Evolutionary conservation across 805 yeast genomes (phyloP), one percentile per base, ranked within the genome.

Genomic region (Citeromyces matritensis): DNA sequence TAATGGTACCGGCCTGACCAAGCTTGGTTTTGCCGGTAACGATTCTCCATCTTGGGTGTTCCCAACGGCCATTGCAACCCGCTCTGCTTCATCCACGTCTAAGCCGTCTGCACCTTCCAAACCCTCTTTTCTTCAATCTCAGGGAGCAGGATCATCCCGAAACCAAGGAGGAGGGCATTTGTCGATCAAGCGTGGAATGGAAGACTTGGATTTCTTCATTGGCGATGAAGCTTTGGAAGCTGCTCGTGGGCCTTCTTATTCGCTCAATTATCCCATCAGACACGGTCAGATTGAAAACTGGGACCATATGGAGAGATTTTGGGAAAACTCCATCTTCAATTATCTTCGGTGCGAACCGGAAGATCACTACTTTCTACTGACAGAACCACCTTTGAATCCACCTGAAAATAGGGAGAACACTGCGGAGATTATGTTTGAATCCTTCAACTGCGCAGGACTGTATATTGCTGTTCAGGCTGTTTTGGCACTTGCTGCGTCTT

Each of bases 401-500:
- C 99, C 99, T 5, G 99, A 91, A 61, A 91, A 91, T 57, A 81
- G 99, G 60, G 98, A 91, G 54, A 84, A 83, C 53, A 85, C 95
- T 1, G 99, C 99, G 9, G 99, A 91, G 54, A 91, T 91, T 50
- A 91, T 91, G 93, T 91, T 91, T 59, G 99, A 91, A 60, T 76
- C 94, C 12, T 91, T 91, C 68, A 91, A 91, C 55, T 91, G 99
- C 60, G 97, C 97, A 11, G 99, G 99, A 37, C 64, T 91, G 38
- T 91, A 91, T 58, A 91, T 91, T 49, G 98, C 98, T 9, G 99
- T 91, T 10, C 99, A 91, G 61, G 99, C 99, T 1, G 99, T 91
- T 26, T 65, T 91, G 40, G 99, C 99, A 1, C 65, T 91, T 43
- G 99, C 99, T 5, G 98, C 98, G 1, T 84, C 95, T 6, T 91